These are phyloP conservation scores for Phytophthora cryptogea DNA, from an alignment of 352 stramenopile genomes.

Conservation along the genomic window DNA sequence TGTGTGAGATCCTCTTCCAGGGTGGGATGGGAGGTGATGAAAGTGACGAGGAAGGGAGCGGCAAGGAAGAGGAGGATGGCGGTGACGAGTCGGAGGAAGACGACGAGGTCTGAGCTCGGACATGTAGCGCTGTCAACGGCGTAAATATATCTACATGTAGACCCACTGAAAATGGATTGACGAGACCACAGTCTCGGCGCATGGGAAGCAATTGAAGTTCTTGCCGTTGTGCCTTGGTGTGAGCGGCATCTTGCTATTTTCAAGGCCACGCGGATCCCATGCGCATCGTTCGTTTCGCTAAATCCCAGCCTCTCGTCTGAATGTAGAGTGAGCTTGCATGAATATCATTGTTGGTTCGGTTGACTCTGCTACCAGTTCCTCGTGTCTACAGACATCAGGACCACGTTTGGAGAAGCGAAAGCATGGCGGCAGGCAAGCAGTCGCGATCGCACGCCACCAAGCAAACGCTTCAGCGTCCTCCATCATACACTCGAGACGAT, in stretches of 20 bases:
- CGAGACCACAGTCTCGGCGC: constrained; percentile 5
- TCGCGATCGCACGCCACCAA: constrained; percentile 26
- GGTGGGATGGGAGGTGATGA: constrained; percentile 34
- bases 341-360: constrained; percentile 21
- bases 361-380: constrained; percentile 9
- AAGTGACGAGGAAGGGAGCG: constrained; percentile 37
- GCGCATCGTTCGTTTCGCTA: constrained; percentile 28
- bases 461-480: constrained; percentile 23
- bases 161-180: constrained; percentile 9
- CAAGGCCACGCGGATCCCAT: constrained; percentile 15
- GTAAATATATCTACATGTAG: constrained; percentile 34
- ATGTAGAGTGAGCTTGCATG: constrained; percentile 11
- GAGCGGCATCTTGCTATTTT: constrained; percentile 25
- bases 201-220: constrained; percentile 14
- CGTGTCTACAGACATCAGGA: constrained; percentile 2
- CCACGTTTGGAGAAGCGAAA: background rate
- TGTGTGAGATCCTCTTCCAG: constrained; percentile 78
- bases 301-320: constrained; percentile 12
- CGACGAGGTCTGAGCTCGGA: constrained; percentile 19
- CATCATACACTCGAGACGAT: constrained; percentile 44
- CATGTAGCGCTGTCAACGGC: constrained; percentile 5
- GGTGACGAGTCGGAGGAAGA: constrained; percentile 37
- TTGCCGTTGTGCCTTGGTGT: background rate
- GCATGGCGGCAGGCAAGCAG: constrained; percentile 36
- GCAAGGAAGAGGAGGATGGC: constrained; percentile 21